A percentile compares a stretch with the other conserved stretches of the same genome.
Evolutionary conservation across 352 stramenopile species (phyloP).

Genomic region (Phytophthora melonis): DNA sequence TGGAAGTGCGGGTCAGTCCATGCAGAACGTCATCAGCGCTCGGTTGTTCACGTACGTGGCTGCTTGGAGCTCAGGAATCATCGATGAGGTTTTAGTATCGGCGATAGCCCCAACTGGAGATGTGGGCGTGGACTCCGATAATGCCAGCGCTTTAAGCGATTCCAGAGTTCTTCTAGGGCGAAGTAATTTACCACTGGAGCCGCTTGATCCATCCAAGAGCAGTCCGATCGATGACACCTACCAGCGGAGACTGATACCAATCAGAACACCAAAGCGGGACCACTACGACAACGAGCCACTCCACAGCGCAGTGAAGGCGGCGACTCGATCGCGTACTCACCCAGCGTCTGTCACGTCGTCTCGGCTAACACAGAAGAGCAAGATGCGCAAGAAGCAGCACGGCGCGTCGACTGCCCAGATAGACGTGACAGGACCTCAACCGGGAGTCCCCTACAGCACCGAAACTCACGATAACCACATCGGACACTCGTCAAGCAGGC

Average conservation of each 20-base stretch:
- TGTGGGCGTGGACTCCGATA: conserved; percentile 15
- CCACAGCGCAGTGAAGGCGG: conserved; percentile 23
- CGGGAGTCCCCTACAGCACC: conserved; percentile 54
- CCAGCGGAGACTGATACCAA: conserved; percentile 34
- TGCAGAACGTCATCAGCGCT: conserved; percentile 36
- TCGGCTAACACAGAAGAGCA: conserved; percentile 31
- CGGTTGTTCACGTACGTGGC: conserved; percentile 44
- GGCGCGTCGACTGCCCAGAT: neutral
- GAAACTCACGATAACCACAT: conserved; percentile 1
- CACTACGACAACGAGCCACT: conserved; percentile 29
- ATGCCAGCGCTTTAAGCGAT: conserved; percentile 6
- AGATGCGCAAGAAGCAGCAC: conserved; percentile 27
- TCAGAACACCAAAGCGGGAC: conserved; percentile 13
- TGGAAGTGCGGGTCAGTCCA: conserved; percentile 22
- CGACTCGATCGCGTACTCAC: conserved; percentile 18
- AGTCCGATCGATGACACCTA: conserved; percentile 27
- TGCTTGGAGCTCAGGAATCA: conserved; percentile 12
- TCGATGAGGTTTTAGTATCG: conserved; percentile 38
- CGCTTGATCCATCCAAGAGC: conserved; percentile 20
- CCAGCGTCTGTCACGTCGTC: conserved; percentile 34
- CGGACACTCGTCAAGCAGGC: neutral
- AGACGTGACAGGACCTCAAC: conserved; percentile 28
- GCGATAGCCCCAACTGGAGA: conserved; percentile 36
- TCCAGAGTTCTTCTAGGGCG: conserved; percentile 22
- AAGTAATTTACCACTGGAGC: conserved; percentile 11